These are phyloP conservation scores for Globisporangium paddicum DNA, from an alignment of 352 stramenopile genomes.

Conservation along the genomic window DNA sequence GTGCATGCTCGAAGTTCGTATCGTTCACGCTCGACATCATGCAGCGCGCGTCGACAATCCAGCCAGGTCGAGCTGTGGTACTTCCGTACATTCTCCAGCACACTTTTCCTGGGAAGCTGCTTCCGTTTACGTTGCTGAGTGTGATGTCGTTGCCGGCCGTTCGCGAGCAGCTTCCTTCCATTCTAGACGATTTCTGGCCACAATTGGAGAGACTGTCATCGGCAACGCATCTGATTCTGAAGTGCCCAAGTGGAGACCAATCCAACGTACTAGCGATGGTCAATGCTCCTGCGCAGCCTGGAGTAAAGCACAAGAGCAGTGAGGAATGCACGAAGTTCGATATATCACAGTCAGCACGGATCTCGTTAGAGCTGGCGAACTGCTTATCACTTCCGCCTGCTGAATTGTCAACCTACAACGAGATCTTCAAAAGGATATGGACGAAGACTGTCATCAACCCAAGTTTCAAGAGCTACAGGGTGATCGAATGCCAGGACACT, in stretches of 20 bases:
- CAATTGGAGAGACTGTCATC: slow-evolving; percentile 31
- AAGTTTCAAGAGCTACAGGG: slow-evolving; percentile 26
- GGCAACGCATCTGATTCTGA: slow-evolving; percentile 17
- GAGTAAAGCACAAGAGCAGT: not conserved
- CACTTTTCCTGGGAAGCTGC: slow-evolving; percentile 62
- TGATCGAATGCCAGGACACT: slow-evolving; percentile 20
- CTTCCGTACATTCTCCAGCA: slow-evolving; percentile 40
- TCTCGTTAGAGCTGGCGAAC: slow-evolving; percentile 33
- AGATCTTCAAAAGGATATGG: slow-evolving; percentile 37
- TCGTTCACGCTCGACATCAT: slow-evolving; percentile 37
- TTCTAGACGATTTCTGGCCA: slow-evolving; percentile 45
- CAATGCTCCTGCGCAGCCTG: not conserved
- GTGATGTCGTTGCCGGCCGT: slow-evolving; percentile 57
- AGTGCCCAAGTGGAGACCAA: not conserved
- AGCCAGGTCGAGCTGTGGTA: slow-evolving; percentile 7
- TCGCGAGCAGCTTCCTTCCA: slow-evolving; percentile 29
- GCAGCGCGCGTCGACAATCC: slow-evolving; percentile 17
- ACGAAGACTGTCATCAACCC: slow-evolving; percentile 23
- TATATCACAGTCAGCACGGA: not conserved
- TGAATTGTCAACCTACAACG: slow-evolving; percentile 23
- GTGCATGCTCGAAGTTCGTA: slow-evolving; percentile 49
- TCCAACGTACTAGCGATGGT: not conserved
- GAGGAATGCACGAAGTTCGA: not conserved
- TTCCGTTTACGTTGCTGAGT: slow-evolving; percentile 74
- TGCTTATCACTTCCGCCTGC: slow-evolving; percentile 19